A percentile compares a stretch with the other conserved stretches of the same genome.
These are phyloP conservation scores for Microsporum ferrugineum DNA, from an alignment of 2,329 filamentous ascomycete species.

Conservation along the genomic window DNA sequence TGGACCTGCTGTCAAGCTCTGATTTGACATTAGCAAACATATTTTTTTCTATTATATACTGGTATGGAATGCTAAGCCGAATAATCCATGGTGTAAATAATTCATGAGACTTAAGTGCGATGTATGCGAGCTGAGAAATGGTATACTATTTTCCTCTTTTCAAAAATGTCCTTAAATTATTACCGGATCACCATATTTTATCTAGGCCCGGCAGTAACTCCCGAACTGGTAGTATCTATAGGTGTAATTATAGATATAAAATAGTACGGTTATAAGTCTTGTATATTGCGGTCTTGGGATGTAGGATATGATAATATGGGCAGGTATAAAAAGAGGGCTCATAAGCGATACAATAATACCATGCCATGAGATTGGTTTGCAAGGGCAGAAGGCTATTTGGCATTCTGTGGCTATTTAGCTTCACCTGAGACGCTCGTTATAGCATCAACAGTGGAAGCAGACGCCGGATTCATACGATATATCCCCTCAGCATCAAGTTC, in stretches of 20 bases:
- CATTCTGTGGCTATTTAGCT: background rate
- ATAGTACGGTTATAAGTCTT: too few relatives aligned
- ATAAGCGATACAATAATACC: too few relatives aligned
- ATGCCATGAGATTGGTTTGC: background rate
- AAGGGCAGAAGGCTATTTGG: background rate
- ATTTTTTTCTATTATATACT: background rate
- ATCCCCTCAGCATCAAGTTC: background rate
- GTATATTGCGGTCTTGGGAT: too few relatives aligned
- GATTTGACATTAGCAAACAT: conserved; percentile 14
- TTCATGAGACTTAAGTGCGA: background rate
- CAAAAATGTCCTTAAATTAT: background rate
- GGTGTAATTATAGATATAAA: too few relatives aligned
- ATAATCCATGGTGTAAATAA: background rate
- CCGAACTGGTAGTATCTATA: too few relatives aligned
- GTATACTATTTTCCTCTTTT: background rate
- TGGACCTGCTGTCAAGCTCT: conserved; percentile 53
- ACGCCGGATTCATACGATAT: background rate
- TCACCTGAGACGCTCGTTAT: background rate
- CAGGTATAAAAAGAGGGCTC: too few relatives aligned
- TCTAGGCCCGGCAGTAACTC: too few relatives aligned
- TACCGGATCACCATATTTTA: too few relatives aligned
- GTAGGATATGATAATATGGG: too few relatives aligned
- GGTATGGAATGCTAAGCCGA: background rate
- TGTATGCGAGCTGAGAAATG: background rate
- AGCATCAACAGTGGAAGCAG: background rate